phyloP scores from a whole-genome alignment of 2,329 filamentous ascomycete genomes.

The Monilinia fructigena region DNA sequence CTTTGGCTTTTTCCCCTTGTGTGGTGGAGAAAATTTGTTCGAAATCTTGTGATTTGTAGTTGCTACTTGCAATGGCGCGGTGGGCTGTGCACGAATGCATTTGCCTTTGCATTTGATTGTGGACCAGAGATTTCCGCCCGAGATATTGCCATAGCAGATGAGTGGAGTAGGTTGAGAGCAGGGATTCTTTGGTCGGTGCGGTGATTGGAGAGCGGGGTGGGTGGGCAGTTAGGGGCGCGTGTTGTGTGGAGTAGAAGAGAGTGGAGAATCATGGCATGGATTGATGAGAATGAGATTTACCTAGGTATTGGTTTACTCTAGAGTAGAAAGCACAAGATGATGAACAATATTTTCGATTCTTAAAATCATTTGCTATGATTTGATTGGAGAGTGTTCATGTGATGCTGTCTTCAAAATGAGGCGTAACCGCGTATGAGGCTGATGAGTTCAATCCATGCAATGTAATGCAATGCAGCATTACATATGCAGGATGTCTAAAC shows the following conservation, averaged over 20 bases:
- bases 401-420: not conserved
- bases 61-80: conserved; percentile 6
- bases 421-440: no score
- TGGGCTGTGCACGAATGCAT: conserved; percentile 11
- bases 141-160: conserved; percentile 1
- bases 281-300: not conserved
- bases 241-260: conserved; percentile 1
- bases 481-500: no score
- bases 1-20: not conserved
- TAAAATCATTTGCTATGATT: not conserved
- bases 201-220: conserved; percentile 6
- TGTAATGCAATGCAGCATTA: no score
- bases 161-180: not conserved
- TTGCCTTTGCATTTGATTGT: conserved; percentile 4
- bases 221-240: not conserved
- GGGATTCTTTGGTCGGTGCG: not conserved
- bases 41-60: conserved; percentile 3
- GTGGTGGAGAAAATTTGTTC: not conserved
- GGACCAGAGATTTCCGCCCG: not conserved
- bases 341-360: not conserved
- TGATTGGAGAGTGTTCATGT: not conserved
- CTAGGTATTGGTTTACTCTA: not conserved
- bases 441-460: no score
- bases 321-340: not conserved
- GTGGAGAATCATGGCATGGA: not conserved